Evolutionary conservation across 139 green algal genomes (phyloP).

Genomic region (Raphidocelis subcapitata): DNA sequence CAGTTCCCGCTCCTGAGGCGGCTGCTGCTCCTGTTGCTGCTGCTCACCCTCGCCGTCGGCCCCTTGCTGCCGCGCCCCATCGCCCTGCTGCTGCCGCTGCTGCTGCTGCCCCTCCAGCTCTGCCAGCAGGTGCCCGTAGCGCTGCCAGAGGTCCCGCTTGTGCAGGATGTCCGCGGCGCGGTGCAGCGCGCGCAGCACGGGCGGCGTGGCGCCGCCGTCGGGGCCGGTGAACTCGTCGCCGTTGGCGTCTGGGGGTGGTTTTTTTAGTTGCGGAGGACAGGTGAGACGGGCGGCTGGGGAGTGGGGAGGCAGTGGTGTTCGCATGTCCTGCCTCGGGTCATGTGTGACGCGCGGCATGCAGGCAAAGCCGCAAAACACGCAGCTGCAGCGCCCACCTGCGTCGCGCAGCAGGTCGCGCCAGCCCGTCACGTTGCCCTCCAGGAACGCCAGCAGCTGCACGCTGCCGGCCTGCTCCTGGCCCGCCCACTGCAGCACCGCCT

Average conservation of each 20-base stretch:
- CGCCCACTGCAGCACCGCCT: constrained; percentile 56
- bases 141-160: neutral
- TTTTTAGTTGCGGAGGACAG: too few relatives aligned
- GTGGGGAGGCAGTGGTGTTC: too few relatives aligned
- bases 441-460: constrained; percentile 55
- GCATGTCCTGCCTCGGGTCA: too few relatives aligned
- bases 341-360: too few relatives aligned
- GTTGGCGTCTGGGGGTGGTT: neutral
- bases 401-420: constrained; percentile 20
- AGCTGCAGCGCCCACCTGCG: neutral
- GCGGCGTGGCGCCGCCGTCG: too few relatives aligned
- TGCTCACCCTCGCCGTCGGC: neutral
- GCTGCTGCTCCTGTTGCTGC: neutral
- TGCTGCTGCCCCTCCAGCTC: constrained; percentile 16
- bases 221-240: too few relatives aligned
- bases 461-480: constrained; percentile 56
- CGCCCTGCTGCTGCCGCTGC: constrained; percentile 6
- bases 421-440: constrained; percentile 24
- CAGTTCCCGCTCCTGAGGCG: neutral
- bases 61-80: neutral
- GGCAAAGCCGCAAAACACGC: neutral
- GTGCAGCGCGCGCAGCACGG: neutral
- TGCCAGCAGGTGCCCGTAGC: neutral
- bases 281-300: too few relatives aligned
- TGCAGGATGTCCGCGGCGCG: constrained; percentile 17